Evolutionary conservation across 1,139 yeast species (phyloP), one percentile per base, ranked within the genome.

Genomic region (Schwanniomyces etchellsii): DNA sequence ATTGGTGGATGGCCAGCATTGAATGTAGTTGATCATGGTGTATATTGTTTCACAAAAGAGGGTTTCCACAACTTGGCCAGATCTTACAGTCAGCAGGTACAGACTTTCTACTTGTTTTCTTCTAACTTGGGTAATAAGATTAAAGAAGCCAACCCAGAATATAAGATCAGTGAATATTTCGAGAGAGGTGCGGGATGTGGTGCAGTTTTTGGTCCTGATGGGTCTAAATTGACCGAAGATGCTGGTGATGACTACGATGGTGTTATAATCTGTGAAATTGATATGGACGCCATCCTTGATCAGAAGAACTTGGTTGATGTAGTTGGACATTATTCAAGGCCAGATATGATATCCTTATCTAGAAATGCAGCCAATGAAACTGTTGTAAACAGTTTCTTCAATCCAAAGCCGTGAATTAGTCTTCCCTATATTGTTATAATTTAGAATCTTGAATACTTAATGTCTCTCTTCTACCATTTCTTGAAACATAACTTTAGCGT

Each of bases 1-100:
- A 27, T 35, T 31, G 38, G 31, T 14, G 29, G 33, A 11, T 35
- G 38, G 38, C 38, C 38, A n/a, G 9, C 21, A 9, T 18, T 18
- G n/a, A 9, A 18, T 9, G 21, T 18, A 9, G n/a, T n/a, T n/a
- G n/a, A n/a, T n/a, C n/a, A n/a, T n/a, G n/a, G n/a, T n/a, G n/a
- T n/a, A n/a, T n/a, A n/a, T n/a, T n/a, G n/a, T n/a, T n/a, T n/a
- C n/a, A n/a, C n/a, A n/a, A n/a, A n/a, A n/a, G 21, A n/a, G n/a
- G 21, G 21, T 9, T 9, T 9, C n/a, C 21, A 18, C 9, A 18
- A 9, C n/a, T 18, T 18, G n/a, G 21, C 21, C 21, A 9, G 10
- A 9, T 9, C 21, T n/a, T 18, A 18, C n/a, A n/a, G 10, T 18
- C 9, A 9, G 21, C 21, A 18, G n/a, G n/a, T n/a, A 9, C 21